Evolutionary conservation across 192 early-diverging fungal species (phyloP).

Genomic region (Rhizoclosmatium globosum): DNA sequence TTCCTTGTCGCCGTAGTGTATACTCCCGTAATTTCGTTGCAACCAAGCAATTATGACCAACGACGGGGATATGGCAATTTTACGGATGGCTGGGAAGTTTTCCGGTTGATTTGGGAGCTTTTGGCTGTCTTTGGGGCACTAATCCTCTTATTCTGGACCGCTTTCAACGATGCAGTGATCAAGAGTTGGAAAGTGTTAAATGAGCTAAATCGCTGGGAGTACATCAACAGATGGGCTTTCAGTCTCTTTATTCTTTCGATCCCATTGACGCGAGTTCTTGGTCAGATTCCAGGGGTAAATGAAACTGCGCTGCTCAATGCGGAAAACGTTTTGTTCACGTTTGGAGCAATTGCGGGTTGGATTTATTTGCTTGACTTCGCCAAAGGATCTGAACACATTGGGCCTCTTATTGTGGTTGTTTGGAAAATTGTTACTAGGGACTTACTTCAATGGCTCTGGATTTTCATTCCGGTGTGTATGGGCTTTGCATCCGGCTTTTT

Average conservation of each 20-base stretch:
- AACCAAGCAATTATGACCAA: slow-evolving; percentile 8
- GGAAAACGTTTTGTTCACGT: slow-evolving; percentile 30
- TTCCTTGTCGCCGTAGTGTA: slow-evolving; percentile 1
- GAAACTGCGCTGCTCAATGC: not conserved
- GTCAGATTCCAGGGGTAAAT: not conserved
- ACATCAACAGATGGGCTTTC: slow-evolving; percentile 31
- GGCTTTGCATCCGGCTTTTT: slow-evolving; percentile 36
- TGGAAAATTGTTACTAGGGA: slow-evolving; percentile 24
- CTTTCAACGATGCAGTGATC: not conserved
- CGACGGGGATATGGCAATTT: slow-evolving; percentile 1
- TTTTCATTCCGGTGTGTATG: slow-evolving; percentile 6
- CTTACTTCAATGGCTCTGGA: slow-evolving; percentile 21
- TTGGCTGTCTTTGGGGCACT: not conserved
- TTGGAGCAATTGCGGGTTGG: slow-evolving; percentile 34
- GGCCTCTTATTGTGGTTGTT: slow-evolving; percentile 34
- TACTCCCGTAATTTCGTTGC: slow-evolving; percentile 21
- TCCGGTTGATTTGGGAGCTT: slow-evolving; percentile 4
- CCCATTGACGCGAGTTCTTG: slow-evolving; percentile 21
- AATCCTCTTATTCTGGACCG: not conserved
- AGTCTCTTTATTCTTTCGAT: slow-evolving; percentile 6
- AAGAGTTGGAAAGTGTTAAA: slow-evolving; percentile 6
- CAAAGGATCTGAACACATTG: slow-evolving; percentile 28
- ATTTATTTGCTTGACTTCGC: slow-evolving; percentile 33
- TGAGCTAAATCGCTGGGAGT: slow-evolving; percentile 22
- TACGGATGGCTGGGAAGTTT: not conserved